phyloP scores from a whole-genome alignment of 2,329 filamentous ascomycete species.

The Teratosphaeria nubilosa region DNA sequence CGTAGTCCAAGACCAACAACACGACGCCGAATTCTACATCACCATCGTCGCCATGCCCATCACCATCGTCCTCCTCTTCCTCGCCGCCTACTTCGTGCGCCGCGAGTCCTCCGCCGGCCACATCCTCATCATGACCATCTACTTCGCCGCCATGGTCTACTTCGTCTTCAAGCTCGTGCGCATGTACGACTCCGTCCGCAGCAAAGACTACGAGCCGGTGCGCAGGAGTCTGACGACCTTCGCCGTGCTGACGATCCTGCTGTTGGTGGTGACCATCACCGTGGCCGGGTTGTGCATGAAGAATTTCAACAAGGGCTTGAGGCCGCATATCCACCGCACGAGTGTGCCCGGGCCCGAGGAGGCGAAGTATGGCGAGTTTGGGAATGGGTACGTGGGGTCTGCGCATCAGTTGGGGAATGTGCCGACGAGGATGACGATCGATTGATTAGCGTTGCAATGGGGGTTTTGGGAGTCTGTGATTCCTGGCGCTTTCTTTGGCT shows the following conservation, averaged over 20 bases:
- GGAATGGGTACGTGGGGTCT: not conserved
- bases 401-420: constrained; percentile 3
- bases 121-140: constrained; percentile 66
- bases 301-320: constrained; percentile 86
- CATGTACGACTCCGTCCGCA: constrained; percentile 63
- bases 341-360: constrained; percentile 41
- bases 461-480: not conserved
- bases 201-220: constrained; percentile 60
- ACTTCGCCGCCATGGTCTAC: constrained; percentile 81
- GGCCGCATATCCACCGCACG: constrained; percentile 65
- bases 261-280: constrained; percentile 79
- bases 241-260: constrained; percentile 79
- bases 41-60: constrained; percentile 85
- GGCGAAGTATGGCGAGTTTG: constrained; percentile 24
- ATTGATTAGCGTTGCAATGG: constrained; percentile 1
- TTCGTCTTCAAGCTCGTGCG: constrained; percentile 97
- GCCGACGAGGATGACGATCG: constrained; percentile 5
- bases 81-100: constrained; percentile 75
- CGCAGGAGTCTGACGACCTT: constrained; percentile 84
- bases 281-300: constrained; percentile 79
- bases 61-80: constrained; percentile 78
- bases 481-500: not conserved
- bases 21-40: constrained; percentile 67
- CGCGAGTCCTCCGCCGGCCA: constrained; percentile 74
- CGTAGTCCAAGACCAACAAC: constrained; percentile 59